A percentile compares a stretch with the other conserved stretches of the same genome.
These are phyloP conservation scores for Rubroshorea leprosula DNA, from an alignment of 345 rosid genomes.

Conservation along the genomic window DNA sequence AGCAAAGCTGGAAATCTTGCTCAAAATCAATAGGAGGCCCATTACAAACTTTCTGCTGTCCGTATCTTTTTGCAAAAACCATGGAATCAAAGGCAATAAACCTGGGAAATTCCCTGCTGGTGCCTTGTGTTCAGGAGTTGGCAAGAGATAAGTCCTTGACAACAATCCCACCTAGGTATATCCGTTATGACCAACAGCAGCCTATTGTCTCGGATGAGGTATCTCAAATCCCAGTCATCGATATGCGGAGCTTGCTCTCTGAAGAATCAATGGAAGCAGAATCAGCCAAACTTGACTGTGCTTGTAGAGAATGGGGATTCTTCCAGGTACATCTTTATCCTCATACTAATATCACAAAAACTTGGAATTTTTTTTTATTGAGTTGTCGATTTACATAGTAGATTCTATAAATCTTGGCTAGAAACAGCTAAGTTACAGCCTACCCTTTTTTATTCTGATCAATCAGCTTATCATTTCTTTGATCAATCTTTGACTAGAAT, in stretches of 20 bases:
- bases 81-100: slow-evolving; percentile 21
- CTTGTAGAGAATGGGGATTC: slow-evolving; percentile 36
- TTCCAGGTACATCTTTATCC: slow-evolving; percentile 25
- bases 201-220: neutral
- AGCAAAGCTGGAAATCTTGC: too few species aligned
- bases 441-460: neutral
- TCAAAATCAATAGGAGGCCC: too few species aligned
- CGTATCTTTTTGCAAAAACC: too few species aligned
- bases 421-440: too few species aligned
- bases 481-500: too few species aligned
- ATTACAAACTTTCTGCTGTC: too few species aligned
- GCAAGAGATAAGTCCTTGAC: slow-evolving; percentile 19
- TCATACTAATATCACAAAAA: too few species aligned
- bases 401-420: too few species aligned
- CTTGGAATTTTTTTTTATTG: too few species aligned
- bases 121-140: slow-evolving; percentile 33
- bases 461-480: too few species aligned
- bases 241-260: slow-evolving; percentile 29
- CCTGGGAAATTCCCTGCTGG: slow-evolving; percentile 16
- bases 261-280: slow-evolving; percentile 30
- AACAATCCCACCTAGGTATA: slow-evolving; percentile 37
- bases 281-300: slow-evolving; percentile 31
- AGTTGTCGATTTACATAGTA: too few species aligned
- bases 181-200: slow-evolving; percentile 18
- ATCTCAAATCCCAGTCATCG: slow-evolving; percentile 34